A percentile compares a stretch with the other conserved stretches of the same genome.
Conservation (phyloP, 257 asterid species). For the Solanum pennellii region DNA sequence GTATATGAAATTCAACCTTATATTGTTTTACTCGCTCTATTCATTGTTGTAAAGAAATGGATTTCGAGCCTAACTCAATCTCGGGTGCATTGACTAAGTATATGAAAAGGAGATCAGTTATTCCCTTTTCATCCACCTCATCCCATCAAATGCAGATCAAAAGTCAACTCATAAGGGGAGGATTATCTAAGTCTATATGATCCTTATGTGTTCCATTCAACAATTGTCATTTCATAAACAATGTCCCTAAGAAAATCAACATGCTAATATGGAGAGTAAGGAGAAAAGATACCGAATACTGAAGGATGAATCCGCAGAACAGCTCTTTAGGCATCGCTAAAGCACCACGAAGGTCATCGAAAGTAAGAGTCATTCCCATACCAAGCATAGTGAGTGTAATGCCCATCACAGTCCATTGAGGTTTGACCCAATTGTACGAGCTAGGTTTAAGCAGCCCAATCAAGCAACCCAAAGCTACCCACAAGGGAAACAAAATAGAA, state of each 20-base stretch:
- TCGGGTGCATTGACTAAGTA: too few species aligned
- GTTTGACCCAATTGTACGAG: conserved; percentile 69
- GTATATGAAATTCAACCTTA: too few species aligned
- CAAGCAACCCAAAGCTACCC: conserved; percentile 88
- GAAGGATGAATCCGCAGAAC: conserved; percentile 54
- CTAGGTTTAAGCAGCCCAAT: conserved; percentile 53
- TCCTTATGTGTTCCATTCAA: too few species aligned
- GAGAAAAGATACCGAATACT: conserved; percentile 46
- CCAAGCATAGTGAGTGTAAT: conserved; percentile 89
- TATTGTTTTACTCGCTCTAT: too few species aligned
- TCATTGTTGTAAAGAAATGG: too few species aligned
- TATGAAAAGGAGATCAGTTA: too few species aligned
- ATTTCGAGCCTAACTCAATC: too few species aligned
- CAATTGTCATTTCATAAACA: background rate
- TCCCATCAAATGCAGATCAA: too few species aligned
- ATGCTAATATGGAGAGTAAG: too few species aligned
- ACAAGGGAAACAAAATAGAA: conserved; percentile 68
- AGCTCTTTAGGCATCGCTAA: conserved; percentile 85
- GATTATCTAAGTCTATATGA: too few species aligned
- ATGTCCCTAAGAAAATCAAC: background rate
- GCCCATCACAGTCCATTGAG: conserved; percentile 74
- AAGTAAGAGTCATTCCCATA: conserved; percentile 89
- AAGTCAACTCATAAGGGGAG: too few species aligned
- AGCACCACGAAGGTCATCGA: conserved; percentile 79
- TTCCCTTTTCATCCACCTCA: too few species aligned